These are phyloP conservation scores for Picochlorum sp. DNA, from an alignment of 139 green algal genomes.

Conservation along the genomic window DNA sequence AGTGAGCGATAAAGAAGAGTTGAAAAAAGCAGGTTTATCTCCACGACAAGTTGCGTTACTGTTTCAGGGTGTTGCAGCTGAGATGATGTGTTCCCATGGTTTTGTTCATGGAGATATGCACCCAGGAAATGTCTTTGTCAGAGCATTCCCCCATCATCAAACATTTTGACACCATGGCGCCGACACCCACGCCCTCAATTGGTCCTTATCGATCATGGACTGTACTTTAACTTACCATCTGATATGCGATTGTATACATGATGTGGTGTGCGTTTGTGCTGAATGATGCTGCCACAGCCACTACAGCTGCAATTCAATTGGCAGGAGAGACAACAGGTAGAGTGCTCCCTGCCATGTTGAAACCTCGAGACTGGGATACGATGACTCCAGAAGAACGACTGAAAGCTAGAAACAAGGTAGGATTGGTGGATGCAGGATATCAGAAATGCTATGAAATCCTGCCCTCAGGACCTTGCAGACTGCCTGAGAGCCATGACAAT, in stretches of 20 bases:
- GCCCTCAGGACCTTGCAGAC: conserved; percentile 43
- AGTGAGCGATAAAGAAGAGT: conserved; percentile 39
- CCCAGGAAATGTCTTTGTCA: conserved; percentile 64
- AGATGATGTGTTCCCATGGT: conserved; percentile 73
- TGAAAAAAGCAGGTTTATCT: conserved; percentile 15
- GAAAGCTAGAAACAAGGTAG: conserved; percentile 21
- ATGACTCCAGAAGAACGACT: conserved; percentile 13
- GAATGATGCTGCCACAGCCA: conserved; percentile 10
- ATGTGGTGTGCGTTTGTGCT: conserved; percentile 36
- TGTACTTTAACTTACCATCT: conserved; percentile 54
- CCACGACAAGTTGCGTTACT: conserved; percentile 45
- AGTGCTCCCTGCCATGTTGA: conserved; percentile 59
- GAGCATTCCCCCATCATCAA: conserved; percentile 10
- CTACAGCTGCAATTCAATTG: conserved; percentile 24
- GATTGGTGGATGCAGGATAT: conserved; percentile 51
- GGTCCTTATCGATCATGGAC: conserved; percentile 80
- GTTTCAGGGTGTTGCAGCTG: conserved; percentile 69
- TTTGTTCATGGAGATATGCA: conserved; percentile 62
- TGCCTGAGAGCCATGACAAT: conserved; percentile 40
- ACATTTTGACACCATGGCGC: conserved; percentile 26
- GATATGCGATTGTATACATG: conserved; percentile 55
- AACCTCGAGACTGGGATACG: conserved; percentile 33
- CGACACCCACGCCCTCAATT: conserved; percentile 51
- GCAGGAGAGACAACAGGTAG: conserved; percentile 38
- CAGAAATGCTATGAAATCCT: conserved; percentile 36